Conservation (phyloP, 345 rosid species). For the Psidium guajava region DNA sequence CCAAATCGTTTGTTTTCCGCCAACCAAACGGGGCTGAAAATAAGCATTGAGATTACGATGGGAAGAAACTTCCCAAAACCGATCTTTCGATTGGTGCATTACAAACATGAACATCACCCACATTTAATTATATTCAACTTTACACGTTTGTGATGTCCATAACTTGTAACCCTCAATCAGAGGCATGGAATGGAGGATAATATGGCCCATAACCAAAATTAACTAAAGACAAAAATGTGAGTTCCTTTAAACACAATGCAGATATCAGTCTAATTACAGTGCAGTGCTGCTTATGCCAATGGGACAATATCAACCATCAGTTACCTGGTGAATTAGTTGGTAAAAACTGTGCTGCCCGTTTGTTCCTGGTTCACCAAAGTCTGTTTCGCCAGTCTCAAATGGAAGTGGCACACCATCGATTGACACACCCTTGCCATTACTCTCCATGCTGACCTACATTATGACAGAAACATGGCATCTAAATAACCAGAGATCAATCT, state of each 20-base stretch:
- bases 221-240: not conserved
- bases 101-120: not conserved
- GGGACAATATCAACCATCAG: not conserved
- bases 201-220: not conserved
- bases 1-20: too few relatives aligned
- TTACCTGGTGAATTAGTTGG: constrained; percentile 98
- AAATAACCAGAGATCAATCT: not conserved
- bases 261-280: not conserved
- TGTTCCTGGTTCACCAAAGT: constrained; percentile 98
- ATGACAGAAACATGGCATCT: not conserved
- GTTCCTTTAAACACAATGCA: not conserved
- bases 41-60: not conserved
- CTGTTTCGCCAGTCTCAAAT: constrained; percentile 88
- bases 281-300: not conserved
- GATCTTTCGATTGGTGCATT: not conserved
- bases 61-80: not conserved
- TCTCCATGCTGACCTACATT: constrained; percentile 95
- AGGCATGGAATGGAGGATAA: not conserved
- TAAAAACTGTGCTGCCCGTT: constrained; percentile 99
- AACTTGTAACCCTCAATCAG: not conserved
- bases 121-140: not conserved
- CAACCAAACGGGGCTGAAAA: not conserved
- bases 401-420: constrained; percentile 84
- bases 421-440: constrained; percentile 97
- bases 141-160: not conserved